These are phyloP conservation scores for Bullera alba DNA, from an alignment of 768 basidiomycete genomes.

Conservation along the genomic window DNA sequence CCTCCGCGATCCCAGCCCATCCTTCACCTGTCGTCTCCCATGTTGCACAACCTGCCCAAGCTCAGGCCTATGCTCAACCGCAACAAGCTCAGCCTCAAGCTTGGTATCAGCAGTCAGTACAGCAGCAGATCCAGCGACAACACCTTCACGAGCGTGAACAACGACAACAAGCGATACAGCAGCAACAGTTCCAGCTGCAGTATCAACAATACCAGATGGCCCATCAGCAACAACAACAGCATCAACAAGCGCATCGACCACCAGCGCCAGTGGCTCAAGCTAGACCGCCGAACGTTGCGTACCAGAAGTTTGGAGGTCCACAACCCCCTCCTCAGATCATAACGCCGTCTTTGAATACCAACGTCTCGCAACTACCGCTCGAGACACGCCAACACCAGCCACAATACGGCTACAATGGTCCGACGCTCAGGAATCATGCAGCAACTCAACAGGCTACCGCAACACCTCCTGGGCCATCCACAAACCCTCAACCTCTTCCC, in stretches of 20 bases:
- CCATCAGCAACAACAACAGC: background rate
- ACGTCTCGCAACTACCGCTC: background rate
- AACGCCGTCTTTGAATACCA: background rate
- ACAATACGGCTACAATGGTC: background rate
- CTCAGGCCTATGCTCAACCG: background rate
- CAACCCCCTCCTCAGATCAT: background rate
- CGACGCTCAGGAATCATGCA: background rate
- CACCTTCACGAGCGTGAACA: background rate
- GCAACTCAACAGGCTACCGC: background rate
- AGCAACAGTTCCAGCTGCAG: background rate
- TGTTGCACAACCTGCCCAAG: too few relatives aligned
- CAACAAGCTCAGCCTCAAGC: background rate
- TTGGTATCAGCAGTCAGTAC: background rate
- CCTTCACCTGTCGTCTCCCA: background rate
- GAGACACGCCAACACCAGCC: background rate
- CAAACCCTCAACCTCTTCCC: background rate
- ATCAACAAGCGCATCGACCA: background rate
- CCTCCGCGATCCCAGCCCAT: background rate
- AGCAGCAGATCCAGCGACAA: background rate
- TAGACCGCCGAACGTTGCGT: background rate
- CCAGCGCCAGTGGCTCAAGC: background rate
- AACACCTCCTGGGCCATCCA: background rate
- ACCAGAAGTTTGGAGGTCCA: background rate
- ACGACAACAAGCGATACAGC: background rate
- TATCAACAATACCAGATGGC: background rate